phyloP scores from a whole-genome alignment of 768 basidiomycete genomes.

The Candolleomyces efflorescens region DNA sequence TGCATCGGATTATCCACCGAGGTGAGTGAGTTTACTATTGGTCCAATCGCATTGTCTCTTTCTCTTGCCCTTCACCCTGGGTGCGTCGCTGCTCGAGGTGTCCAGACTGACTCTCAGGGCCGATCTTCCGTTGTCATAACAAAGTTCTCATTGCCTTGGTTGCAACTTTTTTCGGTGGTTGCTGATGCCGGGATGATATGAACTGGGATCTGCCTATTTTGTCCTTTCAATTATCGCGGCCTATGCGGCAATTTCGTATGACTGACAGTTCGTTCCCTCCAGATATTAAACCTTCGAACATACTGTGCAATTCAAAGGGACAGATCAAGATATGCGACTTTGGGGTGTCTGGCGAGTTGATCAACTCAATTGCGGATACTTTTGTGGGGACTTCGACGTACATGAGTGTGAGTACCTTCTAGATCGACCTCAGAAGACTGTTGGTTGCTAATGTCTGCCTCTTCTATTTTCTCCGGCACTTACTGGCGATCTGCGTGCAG shows the following conservation, averaged over 20 bases:
- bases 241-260: too few species aligned
- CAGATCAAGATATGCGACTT: conserved; percentile 99
- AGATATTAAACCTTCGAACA: conserved; percentile 99
- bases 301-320: conserved; percentile 89
- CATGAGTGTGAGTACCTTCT: conserved; percentile 79
- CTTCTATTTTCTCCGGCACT: conserved; percentile 7
- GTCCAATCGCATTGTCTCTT: not conserved
- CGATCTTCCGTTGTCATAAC: conserved; percentile 21
- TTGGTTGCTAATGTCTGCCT: not conserved
- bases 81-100: not conserved
- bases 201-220: not conserved
- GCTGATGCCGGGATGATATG: not conserved
- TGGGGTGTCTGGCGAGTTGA: conserved; percentile 96
- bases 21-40: conserved; percentile 50
- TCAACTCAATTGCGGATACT: conserved; percentile 98
- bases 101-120: conserved; percentile 13
- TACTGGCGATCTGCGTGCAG: conserved; percentile 36
- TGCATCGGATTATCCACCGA: conserved; percentile 96
- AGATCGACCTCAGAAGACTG: not conserved
- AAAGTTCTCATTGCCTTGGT: conserved; percentile 8
- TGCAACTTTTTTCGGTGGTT: not conserved
- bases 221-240: conserved; percentile 4
- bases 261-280: conserved; percentile 2
- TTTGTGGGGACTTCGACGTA: conserved; percentile 99
- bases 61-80: conserved; percentile 1